phyloP scores from a whole-genome alignment of 352 stramenopile genomes.

The Globisporangium acanthophoron region DNA sequence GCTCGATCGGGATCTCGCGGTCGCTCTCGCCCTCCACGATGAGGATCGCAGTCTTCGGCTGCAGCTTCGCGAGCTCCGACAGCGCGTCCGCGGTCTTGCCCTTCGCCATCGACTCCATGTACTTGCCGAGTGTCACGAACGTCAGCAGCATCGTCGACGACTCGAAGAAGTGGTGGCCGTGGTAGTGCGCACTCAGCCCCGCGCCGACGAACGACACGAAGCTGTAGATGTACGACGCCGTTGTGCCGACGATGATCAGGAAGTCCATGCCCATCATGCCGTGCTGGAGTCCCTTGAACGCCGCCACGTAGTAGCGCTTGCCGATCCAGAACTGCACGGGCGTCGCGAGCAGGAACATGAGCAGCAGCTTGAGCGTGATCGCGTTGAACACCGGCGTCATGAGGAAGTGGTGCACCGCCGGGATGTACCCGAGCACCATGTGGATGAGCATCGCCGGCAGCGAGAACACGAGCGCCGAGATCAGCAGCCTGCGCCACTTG shows the following conservation, averaged over 20 bases:
- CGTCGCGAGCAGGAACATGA: constrained; percentile 82
- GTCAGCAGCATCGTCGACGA: constrained; percentile 83
- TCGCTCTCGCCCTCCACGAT: constrained; percentile 46
- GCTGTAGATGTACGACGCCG: constrained; percentile 85
- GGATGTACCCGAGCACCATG: constrained; percentile 85
- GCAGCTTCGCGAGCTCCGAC: constrained; percentile 63
- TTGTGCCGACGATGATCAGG: constrained; percentile 76
- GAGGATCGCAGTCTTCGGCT: constrained; percentile 74
- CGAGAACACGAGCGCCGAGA: constrained; percentile 79
- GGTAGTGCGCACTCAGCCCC: constrained; percentile 47
- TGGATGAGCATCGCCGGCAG: constrained; percentile 80
- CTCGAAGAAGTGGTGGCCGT: constrained; percentile 86
- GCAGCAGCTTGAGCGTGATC: constrained; percentile 67
- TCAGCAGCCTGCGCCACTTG: constrained; percentile 71
- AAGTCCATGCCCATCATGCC: constrained; percentile 90
- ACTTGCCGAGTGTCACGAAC: constrained; percentile 86
- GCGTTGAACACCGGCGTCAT: constrained; percentile 77
- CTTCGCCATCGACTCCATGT: constrained; percentile 87
- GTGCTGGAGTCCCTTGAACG: constrained; percentile 78
- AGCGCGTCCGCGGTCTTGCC: constrained; percentile 77
- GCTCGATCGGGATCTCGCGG: constrained; percentile 70
- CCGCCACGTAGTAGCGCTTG: constrained; percentile 72
- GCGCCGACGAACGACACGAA: constrained; percentile 74
- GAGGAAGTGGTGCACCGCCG: constrained; percentile 47
- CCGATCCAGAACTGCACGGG: constrained; percentile 84